Evolutionary conservation across 1,284 basidiomycete genomes (phyloP).

Genomic region (Trichosporon sp.): DNA sequence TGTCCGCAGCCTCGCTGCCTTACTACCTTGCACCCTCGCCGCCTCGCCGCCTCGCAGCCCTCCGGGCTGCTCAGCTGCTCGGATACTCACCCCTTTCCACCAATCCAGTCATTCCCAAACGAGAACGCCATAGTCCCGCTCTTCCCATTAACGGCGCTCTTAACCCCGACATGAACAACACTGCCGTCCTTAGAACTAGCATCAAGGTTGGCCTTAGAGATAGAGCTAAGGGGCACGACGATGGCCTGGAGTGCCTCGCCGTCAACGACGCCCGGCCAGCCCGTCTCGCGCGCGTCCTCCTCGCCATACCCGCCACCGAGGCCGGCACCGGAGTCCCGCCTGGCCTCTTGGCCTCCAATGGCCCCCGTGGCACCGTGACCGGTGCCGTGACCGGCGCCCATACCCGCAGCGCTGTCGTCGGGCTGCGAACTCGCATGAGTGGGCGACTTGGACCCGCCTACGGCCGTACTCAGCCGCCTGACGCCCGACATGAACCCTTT

Average conservation of each 20-base stretch:
- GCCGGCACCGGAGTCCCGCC: not conserved
- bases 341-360: not conserved
- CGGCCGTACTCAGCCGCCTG: not conserved
- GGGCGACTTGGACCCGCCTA: not conserved
- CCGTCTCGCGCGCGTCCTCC: slow-evolving; percentile 21
- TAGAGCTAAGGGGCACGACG: slow-evolving; percentile 22
- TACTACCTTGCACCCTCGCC: too few relatives aligned
- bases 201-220: slow-evolving; percentile 19
- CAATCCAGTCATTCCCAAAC: slow-evolving; percentile 45
- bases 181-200: slow-evolving; percentile 1
- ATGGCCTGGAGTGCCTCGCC: slow-evolving; percentile 32
- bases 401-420: not conserved
- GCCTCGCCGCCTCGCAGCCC: too few relatives aligned
- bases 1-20: too few relatives aligned
- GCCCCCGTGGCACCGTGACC: not conserved
- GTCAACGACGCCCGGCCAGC: slow-evolving; percentile 38
- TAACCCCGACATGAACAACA: slow-evolving; percentile 2
- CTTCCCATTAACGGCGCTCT: slow-evolving; percentile 19
- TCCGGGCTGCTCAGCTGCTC: too few relatives aligned
- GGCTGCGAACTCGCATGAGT: not conserved
- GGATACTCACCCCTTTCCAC: slow-evolving; percentile 40
- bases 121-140: slow-evolving; percentile 38
- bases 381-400: not conserved
- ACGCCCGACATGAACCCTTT: not conserved
- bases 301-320: not conserved